Conservation (phyloP, 1,284 basidiomycete genomes). For the Rhodofomes roseus region DNA sequence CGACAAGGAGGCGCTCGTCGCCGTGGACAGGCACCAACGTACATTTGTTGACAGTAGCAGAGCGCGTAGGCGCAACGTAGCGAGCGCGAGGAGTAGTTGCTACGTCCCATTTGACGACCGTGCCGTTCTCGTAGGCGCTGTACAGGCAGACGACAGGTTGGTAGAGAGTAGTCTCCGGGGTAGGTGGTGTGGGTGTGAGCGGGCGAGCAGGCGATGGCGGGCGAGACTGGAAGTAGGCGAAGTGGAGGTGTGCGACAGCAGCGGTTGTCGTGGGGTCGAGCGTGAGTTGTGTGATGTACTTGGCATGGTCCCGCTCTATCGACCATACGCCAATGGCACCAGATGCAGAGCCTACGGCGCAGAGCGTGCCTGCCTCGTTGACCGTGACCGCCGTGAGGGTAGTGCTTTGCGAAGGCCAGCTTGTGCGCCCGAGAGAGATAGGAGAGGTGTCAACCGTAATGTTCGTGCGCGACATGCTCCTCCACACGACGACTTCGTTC, state of each 20-base stretch:
- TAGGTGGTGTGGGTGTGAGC: conserved; percentile 23
- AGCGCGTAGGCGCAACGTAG: conserved; percentile 43
- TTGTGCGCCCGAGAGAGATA: conserved; percentile 43
- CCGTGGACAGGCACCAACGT: conserved; percentile 44
- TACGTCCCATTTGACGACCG: conserved; percentile 52
- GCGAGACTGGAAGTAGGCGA: conserved; percentile 23
- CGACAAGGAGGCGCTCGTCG: conserved; percentile 45
- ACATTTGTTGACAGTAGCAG: conserved; percentile 41
- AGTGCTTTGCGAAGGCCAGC: conserved; percentile 42
- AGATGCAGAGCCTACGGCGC: conserved; percentile 61
- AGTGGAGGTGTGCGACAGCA: conserved; percentile 47
- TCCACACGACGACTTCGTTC: conserved; percentile 75
- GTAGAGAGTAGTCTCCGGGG: neutral
- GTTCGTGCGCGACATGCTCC: conserved; percentile 38
- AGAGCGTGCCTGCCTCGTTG: conserved; percentile 49
- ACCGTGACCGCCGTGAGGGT: conserved; percentile 59
- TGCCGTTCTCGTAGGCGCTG: conserved; percentile 56
- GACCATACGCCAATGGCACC: conserved; percentile 59
- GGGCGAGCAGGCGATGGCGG: conserved; percentile 28
- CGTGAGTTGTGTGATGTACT: conserved; percentile 40
- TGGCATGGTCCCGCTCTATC: conserved; percentile 39
- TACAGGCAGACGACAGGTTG: conserved; percentile 36
- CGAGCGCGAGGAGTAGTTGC: conserved; percentile 33
- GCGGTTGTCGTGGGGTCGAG: conserved; percentile 40
- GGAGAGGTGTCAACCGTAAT: conserved; percentile 50